phyloP scores from a whole-genome alignment of 208 protist species.

The Trypanosoma melophagium region DNA sequence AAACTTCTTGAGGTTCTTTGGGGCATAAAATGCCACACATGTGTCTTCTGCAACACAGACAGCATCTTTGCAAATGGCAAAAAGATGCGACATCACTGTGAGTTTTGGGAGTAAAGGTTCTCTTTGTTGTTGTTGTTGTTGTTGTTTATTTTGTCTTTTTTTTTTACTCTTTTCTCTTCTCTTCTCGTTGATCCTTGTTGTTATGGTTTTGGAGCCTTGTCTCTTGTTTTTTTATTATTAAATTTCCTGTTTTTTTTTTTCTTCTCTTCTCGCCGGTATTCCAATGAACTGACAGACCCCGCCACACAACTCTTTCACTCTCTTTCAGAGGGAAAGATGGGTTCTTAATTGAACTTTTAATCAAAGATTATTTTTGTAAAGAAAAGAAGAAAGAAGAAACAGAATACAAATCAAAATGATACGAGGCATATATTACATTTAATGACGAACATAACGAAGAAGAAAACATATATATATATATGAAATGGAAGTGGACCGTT shows the following conservation, averaged over 20 bases:
- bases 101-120: neutral
- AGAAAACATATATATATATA: too few species aligned
- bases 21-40: slow-evolving; percentile 73
- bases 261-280: neutral
- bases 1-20: slow-evolving; percentile 82
- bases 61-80: slow-evolving; percentile 68
- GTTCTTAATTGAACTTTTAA: too few species aligned
- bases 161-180: neutral
- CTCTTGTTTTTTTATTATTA: too few species aligned
- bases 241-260: neutral
- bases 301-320: neutral
- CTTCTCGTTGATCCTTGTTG: too few species aligned
- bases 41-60: slow-evolving; percentile 84
- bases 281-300: neutral
- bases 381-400: too few species aligned
- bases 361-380: too few species aligned
- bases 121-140: neutral
- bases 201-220: too few species aligned
- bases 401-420: slow-evolving; percentile 17
- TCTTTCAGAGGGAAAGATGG: neutral
- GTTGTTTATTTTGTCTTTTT: neutral
- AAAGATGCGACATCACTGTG: slow-evolving; percentile 48
- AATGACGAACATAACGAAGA: too few species aligned
- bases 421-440: too few species aligned
- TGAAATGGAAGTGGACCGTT: too few species aligned